Percentiles rank a stretch among this genome's conserved stretches.
Conservation (phyloP, 257 asterid genomes). For the Nicotiana noctiflora region DNA sequence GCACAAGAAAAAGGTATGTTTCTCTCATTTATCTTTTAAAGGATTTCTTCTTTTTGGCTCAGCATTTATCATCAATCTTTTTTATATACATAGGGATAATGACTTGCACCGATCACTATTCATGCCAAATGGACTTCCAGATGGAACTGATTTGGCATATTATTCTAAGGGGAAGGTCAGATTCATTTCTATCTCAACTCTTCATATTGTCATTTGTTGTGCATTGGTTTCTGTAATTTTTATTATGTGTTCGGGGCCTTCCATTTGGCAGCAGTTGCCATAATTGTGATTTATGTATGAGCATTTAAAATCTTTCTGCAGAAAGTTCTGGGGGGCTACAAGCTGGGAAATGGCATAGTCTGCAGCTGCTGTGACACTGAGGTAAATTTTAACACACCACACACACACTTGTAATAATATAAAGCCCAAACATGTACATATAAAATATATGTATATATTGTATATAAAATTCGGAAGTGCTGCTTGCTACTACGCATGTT, state of each 20-base stretch:
- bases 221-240: not conserved
- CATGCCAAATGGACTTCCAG: conserved; percentile 98
- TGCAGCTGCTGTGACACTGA: conserved; percentile 83
- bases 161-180: conserved; percentile 96
- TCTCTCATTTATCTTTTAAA: conserved; percentile 1
- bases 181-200: not conserved
- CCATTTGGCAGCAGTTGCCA: conserved; percentile 5
- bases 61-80: conserved; percentile 5
- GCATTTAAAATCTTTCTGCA: conserved; percentile 25
- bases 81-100: conserved; percentile 60
- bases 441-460: not conserved
- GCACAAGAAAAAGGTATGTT: conserved; percentile 71
- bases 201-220: too few relatives aligned
- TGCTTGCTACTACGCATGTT: conserved; percentile 8
- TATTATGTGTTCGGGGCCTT: not conserved
- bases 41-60: conserved; percentile 4
- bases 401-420: not conserved
- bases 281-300: conserved; percentile 4
- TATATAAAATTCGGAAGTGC: not conserved
- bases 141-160: conserved; percentile 92
- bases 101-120: conserved; percentile 85
- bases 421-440: not conserved
- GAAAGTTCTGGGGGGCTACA: conserved; percentile 93
- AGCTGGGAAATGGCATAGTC: conserved; percentile 87
- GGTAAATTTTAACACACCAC: conserved; percentile 27